These are phyloP conservation scores for Chlorella sp. DNA, from an alignment of 139 green algal species.

Conservation along the genomic window DNA sequence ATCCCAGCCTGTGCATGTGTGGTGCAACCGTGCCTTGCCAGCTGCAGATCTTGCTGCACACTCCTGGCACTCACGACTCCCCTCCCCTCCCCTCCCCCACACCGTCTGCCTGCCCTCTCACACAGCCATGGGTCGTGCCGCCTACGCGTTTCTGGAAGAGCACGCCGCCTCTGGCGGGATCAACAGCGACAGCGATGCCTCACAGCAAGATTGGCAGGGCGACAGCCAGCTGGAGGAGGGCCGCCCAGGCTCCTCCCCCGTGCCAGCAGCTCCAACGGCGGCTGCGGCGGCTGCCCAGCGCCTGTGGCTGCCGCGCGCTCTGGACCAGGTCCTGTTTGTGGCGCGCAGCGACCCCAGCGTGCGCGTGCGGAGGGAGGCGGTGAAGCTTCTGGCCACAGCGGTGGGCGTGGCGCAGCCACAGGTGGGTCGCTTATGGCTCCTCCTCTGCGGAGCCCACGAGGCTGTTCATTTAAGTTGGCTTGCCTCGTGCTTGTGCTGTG, in stretches of 20 bases:
- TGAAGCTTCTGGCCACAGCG: constrained; percentile 5
- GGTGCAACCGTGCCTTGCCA: not conserved
- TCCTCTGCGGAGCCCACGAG: not conserved
- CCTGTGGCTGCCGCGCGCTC: not conserved
- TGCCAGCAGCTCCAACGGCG: not conserved
- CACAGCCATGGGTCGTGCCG: constrained; percentile 18
- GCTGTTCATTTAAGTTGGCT: no score
- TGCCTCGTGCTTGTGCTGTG: no score
- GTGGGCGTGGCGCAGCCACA: not conserved
- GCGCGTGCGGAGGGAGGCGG: constrained; percentile 4
- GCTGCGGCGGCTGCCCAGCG: not conserved
- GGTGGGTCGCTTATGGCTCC: not conserved
- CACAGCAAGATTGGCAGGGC: not conserved
- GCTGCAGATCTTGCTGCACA: no score
- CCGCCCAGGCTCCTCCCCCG: no score
- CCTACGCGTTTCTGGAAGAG: not conserved
- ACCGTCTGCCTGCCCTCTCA: not conserved
- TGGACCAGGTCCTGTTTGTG: constrained; percentile 9
- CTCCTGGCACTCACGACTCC: no score
- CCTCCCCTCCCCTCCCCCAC: no score
- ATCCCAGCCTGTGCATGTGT: not conserved
- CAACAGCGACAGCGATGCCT: not conserved
- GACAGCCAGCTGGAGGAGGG: not conserved
- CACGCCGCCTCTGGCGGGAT: not conserved
- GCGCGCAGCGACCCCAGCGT: constrained; percentile 31